These are phyloP conservation scores for Eutrema salsugineum DNA, from an alignment of 441 rosid species.

Conservation along the genomic window DNA sequence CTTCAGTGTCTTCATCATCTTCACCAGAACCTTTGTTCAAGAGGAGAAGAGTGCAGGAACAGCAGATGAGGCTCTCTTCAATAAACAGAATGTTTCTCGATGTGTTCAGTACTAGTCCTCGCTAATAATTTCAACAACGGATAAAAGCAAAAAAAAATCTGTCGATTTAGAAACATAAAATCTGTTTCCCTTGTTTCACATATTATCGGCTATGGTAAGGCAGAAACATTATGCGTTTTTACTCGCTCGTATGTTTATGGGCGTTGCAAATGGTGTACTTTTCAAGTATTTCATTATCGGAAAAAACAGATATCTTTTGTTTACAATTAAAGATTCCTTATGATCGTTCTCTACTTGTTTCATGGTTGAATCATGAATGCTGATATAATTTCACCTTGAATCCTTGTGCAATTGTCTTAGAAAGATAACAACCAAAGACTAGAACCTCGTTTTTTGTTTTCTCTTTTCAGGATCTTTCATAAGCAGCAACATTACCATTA, in stretches of 20 bases:
- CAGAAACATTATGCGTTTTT: slow-evolving; percentile 19
- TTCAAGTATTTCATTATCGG: slow-evolving; percentile 2
- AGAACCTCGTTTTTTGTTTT: background rate
- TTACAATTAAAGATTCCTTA: background rate
- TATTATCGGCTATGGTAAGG: slow-evolving; percentile 7
- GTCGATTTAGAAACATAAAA: background rate
- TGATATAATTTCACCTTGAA: background rate
- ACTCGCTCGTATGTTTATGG: slow-evolving; percentile 3
- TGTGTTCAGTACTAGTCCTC: slow-evolving; percentile 59
- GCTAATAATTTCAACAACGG: slow-evolving; percentile 31
- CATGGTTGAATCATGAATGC: background rate
- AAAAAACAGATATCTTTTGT: background rate
- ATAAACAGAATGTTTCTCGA: slow-evolving; percentile 43
- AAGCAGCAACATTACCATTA: background rate
- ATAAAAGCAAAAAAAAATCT: background rate
- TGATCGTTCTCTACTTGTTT: background rate
- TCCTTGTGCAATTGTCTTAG: background rate
- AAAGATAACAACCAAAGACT: background rate
- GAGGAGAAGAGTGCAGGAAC: slow-evolving; percentile 64
- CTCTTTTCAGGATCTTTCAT: slow-evolving; percentile 4
- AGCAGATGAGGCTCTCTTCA: slow-evolving; percentile 66
- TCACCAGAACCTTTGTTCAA: slow-evolving; percentile 49
- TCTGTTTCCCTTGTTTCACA: slow-evolving; percentile 17
- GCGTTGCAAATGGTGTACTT: slow-evolving; percentile 10
- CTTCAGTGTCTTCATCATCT: slow-evolving; percentile 33